Base-by-base conservation (phyloP, 305 asterid species). In the Rubia peregrina region DNA sequence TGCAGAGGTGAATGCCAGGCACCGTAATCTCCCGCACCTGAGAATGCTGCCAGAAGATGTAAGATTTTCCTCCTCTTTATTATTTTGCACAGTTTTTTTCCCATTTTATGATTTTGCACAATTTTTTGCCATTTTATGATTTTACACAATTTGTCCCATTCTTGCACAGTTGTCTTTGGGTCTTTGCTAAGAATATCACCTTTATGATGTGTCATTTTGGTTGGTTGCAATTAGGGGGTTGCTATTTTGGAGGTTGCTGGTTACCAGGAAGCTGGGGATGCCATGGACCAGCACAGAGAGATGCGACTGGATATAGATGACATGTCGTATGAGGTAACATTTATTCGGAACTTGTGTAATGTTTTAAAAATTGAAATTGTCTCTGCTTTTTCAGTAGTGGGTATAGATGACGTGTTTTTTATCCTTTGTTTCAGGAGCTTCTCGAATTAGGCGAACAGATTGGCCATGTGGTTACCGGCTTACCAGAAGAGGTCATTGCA, bases 241-340 rank as follows among this genome's bases (percentile, higher is more conserved):
- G 89, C 95, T 33, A 85, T 92, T 67, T 82, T 92, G 69, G 98
- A 91, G 75, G 80, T 86, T 81, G 88, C 95, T 65, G 91, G 86
- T 61, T 87, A 88, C 76, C 86, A 80, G 68, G 96, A 83, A 70
- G 79, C 73, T 22, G 85, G 84, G 44, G 90, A 84, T 82, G 69
- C 84, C 36, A 46, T 67, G 68, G 98, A 92, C 83, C 96, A 83
- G 75, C 97, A 87, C 76, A 79, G 93, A 68, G 98, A 90, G 69
- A 85, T 95, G 98, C 98, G 99, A 1, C 80, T 95, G 96, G 99
- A 91, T 73, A 87, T 90, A 55, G 99, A 91, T 84, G 87, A 87
- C 84, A 91, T 91, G 99, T 92, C 98, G 16, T 95, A 93, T 67
- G 98, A 93, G 96, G 98, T 89, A 84, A 71, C 48, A 70, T 38